Evolutionary conservation across 2,329 filamentous ascomycete genomes (phyloP).

Genomic region (Xylariaceae sp.): DNA sequence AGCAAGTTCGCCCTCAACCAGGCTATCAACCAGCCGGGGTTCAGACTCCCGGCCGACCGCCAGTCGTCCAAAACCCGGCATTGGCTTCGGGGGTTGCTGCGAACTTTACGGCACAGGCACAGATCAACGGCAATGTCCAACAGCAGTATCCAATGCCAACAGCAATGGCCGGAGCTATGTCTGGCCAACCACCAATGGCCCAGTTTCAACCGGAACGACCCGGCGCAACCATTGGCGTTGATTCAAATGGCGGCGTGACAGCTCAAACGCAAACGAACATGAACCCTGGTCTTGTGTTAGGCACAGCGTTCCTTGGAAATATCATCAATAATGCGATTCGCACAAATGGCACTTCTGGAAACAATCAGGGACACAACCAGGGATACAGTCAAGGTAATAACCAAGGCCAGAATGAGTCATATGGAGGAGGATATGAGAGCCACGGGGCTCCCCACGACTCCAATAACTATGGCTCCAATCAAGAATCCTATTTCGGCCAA

Average conservation of each 20-base stretch:
- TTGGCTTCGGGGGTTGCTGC: slow-evolving; percentile 11
- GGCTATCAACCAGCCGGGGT: slow-evolving; percentile 18
- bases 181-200: slow-evolving; percentile 1
- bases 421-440: no score
- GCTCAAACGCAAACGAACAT: background rate
- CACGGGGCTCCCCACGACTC: no score
- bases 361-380: no score
- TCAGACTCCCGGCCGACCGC: slow-evolving; percentile 25
- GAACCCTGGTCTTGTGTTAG: background rate
- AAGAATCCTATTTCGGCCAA: no score
- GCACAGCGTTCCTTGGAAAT: background rate
- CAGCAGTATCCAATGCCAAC: slow-evolving; percentile 11
- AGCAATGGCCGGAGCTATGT: slow-evolving; percentile 4
- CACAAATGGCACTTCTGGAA: no score
- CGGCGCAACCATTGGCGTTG: background rate
- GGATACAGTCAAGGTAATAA: no score
- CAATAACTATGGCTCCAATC: no score
- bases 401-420: no score
- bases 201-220: slow-evolving; percentile 14
- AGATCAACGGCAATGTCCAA: slow-evolving; percentile 12
- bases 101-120: slow-evolving; percentile 17
- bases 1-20: slow-evolving; percentile 7
- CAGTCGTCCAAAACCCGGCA: slow-evolving; percentile 22
- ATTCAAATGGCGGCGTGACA: background rate
- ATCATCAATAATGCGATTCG: background rate